Percentiles rank a stretch among this genome's conserved stretches.
Evolutionary conservation across 108 stramenopile genomes (phyloP).

Genomic region (Epithemia pelagica): DNA sequence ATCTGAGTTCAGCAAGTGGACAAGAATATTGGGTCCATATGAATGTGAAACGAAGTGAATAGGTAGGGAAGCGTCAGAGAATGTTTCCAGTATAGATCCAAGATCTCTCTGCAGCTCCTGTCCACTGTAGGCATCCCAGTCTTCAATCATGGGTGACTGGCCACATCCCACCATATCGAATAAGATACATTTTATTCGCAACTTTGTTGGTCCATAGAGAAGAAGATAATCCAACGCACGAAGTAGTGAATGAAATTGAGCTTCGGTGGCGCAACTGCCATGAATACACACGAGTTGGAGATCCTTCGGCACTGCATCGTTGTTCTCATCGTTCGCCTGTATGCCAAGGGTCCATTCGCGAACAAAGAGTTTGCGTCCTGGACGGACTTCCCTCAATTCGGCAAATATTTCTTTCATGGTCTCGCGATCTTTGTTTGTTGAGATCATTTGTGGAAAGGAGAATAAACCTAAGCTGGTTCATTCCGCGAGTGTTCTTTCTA

Average conservation of each 20-base stretch:
- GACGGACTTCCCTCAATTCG: neutral
- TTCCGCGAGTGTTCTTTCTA: too few species aligned
- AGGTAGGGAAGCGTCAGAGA: conserved; percentile 18
- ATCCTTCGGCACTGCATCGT: neutral
- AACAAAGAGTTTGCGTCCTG: neutral
- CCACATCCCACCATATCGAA: conserved; percentile 8
- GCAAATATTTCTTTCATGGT: neutral
- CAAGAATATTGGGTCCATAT: conserved; percentile 10
- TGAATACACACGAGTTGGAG: conserved; percentile 9
- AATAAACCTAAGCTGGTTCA: too few species aligned
- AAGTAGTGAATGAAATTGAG: conserved; percentile 1
- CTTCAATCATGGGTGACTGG: neutral
- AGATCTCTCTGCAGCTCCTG: conserved; percentile 1
- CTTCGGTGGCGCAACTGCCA: conserved; percentile 4
- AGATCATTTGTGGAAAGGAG: too few species aligned
- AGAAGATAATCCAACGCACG: neutral
- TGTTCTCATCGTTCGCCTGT: neutral
- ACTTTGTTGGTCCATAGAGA: neutral
- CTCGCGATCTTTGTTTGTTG: too few species aligned
- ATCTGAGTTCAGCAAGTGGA: neutral
- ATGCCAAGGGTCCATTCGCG: neutral
- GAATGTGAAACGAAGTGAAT: conserved; percentile 11
- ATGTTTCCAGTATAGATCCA: neutral
- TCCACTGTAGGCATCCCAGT: neutral
- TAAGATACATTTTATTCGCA: neutral